Evolutionary conservation across 176 grass and related monocot genomes (phyloP).

Genomic region (Thalia dealbata): DNA sequence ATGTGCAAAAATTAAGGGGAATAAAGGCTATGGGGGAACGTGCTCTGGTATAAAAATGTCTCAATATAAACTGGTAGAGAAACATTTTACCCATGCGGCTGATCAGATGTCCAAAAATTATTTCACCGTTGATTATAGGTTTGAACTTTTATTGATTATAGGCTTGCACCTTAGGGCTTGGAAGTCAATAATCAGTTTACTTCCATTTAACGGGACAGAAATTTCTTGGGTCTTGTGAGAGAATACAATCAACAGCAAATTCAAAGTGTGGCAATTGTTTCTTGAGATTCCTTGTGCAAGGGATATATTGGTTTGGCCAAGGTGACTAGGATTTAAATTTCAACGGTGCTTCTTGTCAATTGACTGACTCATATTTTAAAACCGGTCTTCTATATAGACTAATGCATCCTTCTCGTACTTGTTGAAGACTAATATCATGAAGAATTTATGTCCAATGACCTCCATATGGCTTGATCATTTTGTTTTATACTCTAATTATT

Average conservation of each 20-base stretch:
- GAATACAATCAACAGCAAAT: neutral
- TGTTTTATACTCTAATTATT: neutral
- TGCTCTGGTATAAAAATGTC: neutral
- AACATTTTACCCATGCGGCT: neutral
- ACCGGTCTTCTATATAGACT: neutral
- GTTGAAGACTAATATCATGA: neutral
- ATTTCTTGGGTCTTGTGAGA: neutral
- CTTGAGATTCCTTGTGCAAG: neutral
- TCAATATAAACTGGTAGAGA: neutral
- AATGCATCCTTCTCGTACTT: too few relatives aligned
- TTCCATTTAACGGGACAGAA: neutral
- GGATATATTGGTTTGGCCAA: neutral
- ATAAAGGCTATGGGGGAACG: neutral
- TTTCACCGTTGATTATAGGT: neutral
- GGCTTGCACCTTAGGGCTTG: neutral
- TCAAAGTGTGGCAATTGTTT: neutral
- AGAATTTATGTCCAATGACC: neutral
- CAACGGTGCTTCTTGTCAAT: neutral
- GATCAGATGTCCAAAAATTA: neutral
- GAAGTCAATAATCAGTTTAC: neutral
- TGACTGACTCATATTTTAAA: neutral
- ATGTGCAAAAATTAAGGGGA: neutral
- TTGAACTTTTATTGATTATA: too few relatives aligned
- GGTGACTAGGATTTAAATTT: neutral
- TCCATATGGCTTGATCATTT: neutral